Percentiles rank a stretch among this genome's conserved stretches.
Evolutionary conservation across 768 basidiomycete species (phyloP).

Genomic region (Polyporus arcularius): DNA sequence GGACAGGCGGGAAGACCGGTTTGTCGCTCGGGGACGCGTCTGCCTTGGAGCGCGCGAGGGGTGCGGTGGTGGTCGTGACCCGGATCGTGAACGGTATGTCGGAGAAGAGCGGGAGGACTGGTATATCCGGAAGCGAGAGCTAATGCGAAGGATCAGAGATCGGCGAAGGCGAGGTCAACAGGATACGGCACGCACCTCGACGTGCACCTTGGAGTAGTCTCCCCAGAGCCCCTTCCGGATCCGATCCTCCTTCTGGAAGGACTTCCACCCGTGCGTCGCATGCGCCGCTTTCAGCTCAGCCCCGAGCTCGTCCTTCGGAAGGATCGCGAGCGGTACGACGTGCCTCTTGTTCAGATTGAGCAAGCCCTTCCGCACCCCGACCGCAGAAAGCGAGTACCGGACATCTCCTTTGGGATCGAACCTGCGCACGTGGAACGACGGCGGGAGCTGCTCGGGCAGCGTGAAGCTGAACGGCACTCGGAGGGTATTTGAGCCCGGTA

Average conservation of each 20-base stretch:
- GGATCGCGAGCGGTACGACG: constrained; percentile 6
- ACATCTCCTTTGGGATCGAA: no score
- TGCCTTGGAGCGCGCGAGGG: constrained; percentile 3
- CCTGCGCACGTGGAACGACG: constrained; percentile 2
- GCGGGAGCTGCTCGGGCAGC: constrained; percentile 12
- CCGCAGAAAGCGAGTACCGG: constrained; percentile 3
- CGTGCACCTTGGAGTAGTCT: constrained; percentile 4
- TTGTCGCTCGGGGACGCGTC: not conserved
- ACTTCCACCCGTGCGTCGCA: constrained; percentile 6
- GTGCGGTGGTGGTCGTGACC: constrained; percentile 8
- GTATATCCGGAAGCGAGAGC: constrained; percentile 13
- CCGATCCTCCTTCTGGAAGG: not conserved
- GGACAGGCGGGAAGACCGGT: constrained; percentile 11
- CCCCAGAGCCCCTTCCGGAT: constrained; percentile 18
- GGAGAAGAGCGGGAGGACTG: constrained; percentile 8
- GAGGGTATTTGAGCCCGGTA: constrained; percentile 6
- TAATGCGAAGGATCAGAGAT: not conserved
- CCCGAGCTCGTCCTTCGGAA: constrained; percentile 7
- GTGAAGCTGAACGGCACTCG: constrained; percentile 12
- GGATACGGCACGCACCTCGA: constrained; percentile 8
- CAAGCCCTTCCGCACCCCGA: constrained; percentile 14
- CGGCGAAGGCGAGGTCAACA: no score
- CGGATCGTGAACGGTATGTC: constrained; percentile 18
- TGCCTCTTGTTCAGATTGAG: constrained; percentile 1
- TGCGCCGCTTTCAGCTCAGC: not conserved